Evolutionary conservation across 2,329 filamentous ascomycete species (phyloP), one percentile per base, ranked within the genome.

Genomic region (Tolypocladium amazonense): DNA sequence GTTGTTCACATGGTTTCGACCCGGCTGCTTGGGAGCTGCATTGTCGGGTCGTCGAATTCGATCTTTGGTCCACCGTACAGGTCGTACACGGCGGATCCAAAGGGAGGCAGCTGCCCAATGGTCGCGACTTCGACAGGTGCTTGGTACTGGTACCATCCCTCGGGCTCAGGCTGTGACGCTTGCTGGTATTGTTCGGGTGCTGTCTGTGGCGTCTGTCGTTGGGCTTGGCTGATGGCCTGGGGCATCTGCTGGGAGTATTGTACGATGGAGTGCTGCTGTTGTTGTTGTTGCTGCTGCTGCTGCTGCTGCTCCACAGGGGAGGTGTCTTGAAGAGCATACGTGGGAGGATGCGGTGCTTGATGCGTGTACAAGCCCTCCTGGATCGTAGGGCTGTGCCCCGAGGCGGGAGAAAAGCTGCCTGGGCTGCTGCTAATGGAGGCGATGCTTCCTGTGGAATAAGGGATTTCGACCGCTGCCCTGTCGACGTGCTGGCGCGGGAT

Each of bases 81-180:
- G 63, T 82, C 80, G 63, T 80, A 81, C 20, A 81, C 73, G n/a
- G 72, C 74, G 23, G 77, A 73, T 7, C 76, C 76, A 61, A 79
- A 84, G 8, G 77, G 72, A 15, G 80, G 79, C 5, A 83, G 65
- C 62, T 79, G 77, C 23, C 81, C 77, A 58, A 84, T 82, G 55
- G 78, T 80, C 53, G 79, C 71, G 52, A 85, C 80, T 67, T 82
- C 82, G n/a, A 83, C 79, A 0, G 81, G 82, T 14, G 80, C 67
- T 65, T 85, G 81, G 65, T 84, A 86, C 38, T 79, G 75, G 63
- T 82, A 84, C 81, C 83, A 86, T 27, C 79, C 76, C 54, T 81
- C 77, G 37, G 78, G 71, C 59, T 77, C 73, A 4, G 69, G 64
- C 60, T 80, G 79, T 11, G 73, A 69, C 23, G 75, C 68, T 4